Conservation (phyloP, 2,329 filamentous ascomycete species). For the Colletotrichum simmondsii region DNA sequence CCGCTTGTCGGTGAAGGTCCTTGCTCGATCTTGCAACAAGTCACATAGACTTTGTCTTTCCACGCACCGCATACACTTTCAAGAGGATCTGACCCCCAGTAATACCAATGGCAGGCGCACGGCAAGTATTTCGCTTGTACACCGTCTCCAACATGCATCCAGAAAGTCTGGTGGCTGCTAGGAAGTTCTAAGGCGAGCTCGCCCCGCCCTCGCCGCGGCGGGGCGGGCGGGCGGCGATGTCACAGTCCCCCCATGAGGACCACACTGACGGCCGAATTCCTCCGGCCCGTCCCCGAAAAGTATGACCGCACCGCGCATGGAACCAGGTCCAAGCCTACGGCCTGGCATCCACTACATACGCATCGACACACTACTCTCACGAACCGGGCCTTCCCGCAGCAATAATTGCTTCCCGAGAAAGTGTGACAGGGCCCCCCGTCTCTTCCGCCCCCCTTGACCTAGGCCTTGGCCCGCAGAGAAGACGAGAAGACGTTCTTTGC, state of each 20-base stretch:
- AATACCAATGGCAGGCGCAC: neutral
- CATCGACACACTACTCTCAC: neutral
- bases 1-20: constrained; percentile 8
- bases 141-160: constrained; percentile 3
- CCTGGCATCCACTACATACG: constrained; percentile 7
- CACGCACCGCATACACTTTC: neutral
- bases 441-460: neutral
- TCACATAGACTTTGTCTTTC: neutral
- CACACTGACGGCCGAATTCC: constrained; percentile 14
- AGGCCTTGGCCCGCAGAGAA: neutral
- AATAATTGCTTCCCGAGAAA: constrained; percentile 18
- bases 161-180: neutral
- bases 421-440: neutral
- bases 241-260: constrained; percentile 6
- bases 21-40: neutral
- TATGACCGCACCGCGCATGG: constrained; percentile 28
- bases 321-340: neutral
- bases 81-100: constrained; percentile 11
- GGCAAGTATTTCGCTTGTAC: constrained; percentile 11
- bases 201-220: constrained; percentile 5
- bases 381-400: constrained; percentile 29
- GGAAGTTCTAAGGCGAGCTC: neutral
- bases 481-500: neutral
- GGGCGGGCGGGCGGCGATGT: constrained; percentile 21
- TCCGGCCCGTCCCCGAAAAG: constrained; percentile 28